phyloP scores from a whole-genome alignment of 306 rosid genomes.

The Amphicarpaea edgeworthii region DNA sequence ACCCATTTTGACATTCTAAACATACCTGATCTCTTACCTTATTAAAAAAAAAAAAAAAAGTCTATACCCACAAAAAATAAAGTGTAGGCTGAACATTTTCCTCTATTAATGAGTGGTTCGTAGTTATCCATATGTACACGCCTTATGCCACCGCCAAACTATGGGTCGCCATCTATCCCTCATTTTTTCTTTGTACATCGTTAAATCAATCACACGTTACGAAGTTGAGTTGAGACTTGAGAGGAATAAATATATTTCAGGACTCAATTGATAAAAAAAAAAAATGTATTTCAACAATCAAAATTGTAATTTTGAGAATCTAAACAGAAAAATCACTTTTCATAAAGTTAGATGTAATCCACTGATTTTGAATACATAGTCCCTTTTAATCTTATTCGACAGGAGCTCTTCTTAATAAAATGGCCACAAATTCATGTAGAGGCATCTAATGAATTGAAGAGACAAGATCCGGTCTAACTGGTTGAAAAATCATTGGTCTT shows the following conservation, averaged over 20 bases:
- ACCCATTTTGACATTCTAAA: too few species aligned
- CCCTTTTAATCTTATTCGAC: conserved; percentile 21
- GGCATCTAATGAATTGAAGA: background rate
- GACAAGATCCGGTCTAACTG: conserved; percentile 16
- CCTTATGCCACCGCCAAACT: conserved; percentile 22
- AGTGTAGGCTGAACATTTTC: background rate
- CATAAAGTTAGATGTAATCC: background rate
- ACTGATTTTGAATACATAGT: background rate
- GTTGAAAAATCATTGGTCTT: background rate
- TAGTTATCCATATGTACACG: background rate
- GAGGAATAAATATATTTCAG: background rate
- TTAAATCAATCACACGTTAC: conserved; percentile 19
- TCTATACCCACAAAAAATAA: too few species aligned
- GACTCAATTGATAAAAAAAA: background rate
- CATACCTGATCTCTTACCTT: too few species aligned
- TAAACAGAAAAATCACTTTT: background rate
- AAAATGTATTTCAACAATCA: background rate
- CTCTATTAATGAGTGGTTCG: conserved; percentile 12
- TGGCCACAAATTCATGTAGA: conserved; percentile 21
- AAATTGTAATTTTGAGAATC: background rate
- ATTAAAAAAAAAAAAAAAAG: too few species aligned
- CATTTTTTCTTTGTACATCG: background rate
- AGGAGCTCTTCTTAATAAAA: background rate
- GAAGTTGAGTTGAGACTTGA: too few species aligned
- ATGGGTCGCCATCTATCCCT: background rate